Percentiles rank a stretch among this genome's conserved stretches.
phyloP scores from a whole-genome alignment of 140 eudicot species.

The Senecio squalidus region DNA sequence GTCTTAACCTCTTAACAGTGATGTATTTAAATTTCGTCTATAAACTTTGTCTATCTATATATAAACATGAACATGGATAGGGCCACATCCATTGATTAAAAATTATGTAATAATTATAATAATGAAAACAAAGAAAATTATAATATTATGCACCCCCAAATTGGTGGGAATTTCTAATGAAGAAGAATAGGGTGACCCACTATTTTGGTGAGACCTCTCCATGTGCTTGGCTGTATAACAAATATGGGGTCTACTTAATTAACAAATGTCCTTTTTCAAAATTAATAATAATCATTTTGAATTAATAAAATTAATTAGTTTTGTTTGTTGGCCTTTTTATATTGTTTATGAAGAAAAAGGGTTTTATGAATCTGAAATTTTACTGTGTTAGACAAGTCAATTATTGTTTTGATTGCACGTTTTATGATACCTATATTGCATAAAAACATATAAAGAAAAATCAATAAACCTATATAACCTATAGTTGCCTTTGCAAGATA shows the following conservation, averaged over 20 bases:
- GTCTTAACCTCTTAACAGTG: no score
- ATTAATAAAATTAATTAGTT: constrained; percentile 11
- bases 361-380: not conserved
- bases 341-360: not conserved
- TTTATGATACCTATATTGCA: not conserved
- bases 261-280: constrained; percentile 4
- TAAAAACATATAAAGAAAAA: not conserved
- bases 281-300: constrained; percentile 18
- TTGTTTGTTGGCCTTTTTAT: not conserved
- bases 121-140: constrained; percentile 10
- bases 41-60: not conserved
- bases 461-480: constrained; percentile 4
- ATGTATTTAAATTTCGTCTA: no score
- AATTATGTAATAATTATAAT: constrained; percentile 20
- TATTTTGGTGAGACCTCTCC: constrained; percentile 31
- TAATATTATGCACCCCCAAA: constrained; percentile 44
- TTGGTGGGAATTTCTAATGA: constrained; percentile 63
- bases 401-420: constrained; percentile 14
- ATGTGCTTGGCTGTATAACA: constrained; percentile 40
- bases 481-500: constrained; percentile 7
- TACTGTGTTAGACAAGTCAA: not conserved
- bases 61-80: constrained; percentile 52
- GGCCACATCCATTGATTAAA: constrained; percentile 40
- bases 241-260: constrained; percentile 37
- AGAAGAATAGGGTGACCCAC: constrained; percentile 49